Conservation (phyloP, 225 moss, liverwort and hornwort species). For the Pleurozium schreberi region DNA sequence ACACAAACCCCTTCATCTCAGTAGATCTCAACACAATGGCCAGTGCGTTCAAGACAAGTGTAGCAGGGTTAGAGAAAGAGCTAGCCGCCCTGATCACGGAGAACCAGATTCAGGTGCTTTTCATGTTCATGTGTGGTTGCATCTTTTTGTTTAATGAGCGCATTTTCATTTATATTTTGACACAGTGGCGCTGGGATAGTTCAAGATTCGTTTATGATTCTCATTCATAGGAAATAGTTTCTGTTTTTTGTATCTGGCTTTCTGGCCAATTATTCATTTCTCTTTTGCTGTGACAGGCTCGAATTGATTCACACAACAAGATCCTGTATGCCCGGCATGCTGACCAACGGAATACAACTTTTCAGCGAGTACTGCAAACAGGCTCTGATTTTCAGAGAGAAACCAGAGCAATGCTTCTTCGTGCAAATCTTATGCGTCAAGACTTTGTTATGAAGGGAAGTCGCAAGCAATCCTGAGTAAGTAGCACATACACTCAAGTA, state of each 20-base stretch:
- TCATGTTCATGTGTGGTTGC: neutral
- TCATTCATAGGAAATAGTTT: neutral
- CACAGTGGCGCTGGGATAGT: neutral
- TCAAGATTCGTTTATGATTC: neutral
- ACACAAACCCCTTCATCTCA: conserved; percentile 97
- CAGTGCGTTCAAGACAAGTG: conserved; percentile 95
- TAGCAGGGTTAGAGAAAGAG: conserved; percentile 94
- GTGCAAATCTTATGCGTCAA: conserved; percentile 93
- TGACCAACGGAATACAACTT: conserved; percentile 93
- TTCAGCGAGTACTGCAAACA: conserved; percentile 88
- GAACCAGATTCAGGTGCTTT: conserved; percentile 86
- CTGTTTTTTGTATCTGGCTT: neutral
- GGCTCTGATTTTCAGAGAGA: conserved; percentile 94
- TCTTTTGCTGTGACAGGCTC: conserved; percentile 47
- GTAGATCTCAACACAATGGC: conserved; percentile 98
- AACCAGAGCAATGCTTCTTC: conserved; percentile 93
- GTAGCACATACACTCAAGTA: neutral
- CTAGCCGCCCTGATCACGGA: conserved; percentile 95
- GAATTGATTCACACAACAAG: conserved; percentile 99
- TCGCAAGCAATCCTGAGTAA: conserved; percentile 35
- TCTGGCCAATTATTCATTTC: neutral
- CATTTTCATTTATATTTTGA: neutral
- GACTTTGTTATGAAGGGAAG: conserved; percentile 92
- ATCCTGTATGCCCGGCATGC: conserved; percentile 97
- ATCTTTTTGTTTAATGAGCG: neutral